Evolutionary conservation across 257 asterid species (phyloP), one percentile per base, ranked within the genome.

Genomic region (Verbena officinalis): DNA sequence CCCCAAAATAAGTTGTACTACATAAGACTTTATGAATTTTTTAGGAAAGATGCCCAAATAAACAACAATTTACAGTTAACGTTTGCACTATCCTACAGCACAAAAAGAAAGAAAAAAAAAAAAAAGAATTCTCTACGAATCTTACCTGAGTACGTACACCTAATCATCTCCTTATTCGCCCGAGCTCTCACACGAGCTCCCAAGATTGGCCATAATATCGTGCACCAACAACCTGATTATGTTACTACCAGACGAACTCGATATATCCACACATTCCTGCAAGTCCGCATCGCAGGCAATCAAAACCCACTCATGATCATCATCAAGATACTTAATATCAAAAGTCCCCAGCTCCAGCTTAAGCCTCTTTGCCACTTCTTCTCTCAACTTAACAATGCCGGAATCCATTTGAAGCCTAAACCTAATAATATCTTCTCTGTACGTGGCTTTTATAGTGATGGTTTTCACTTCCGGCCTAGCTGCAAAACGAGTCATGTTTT

Each of bases 171-270:
- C 59, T 70, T 74, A 84, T 70, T 72, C 86, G 11, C 96, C 95
- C 1, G 95, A 91, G 77, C 98, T 89, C 78, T 86, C 93, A 36
- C 91, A 84, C 1, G 95, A 91, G 79, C 96, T 91, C 53, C 97
- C 95, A 11, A 82, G 84, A 68, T 69, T 69, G 27, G 86, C 85
- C 84, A 75, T 76, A n/a, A 78, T 73, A 65, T 91, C 97, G 54
- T 86, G 86, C 30, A 91, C 85, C 74, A 83, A 54, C 57, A 91
- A 70, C 73, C 96, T 84, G 56, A 85, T 77, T 50, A 86, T 70
- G 59, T 69, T 83, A 57, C 82, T 64, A 3, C 95, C 83, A 1
- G 95, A 77, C 20, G 82, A 78, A 46, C 65, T 75, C 3, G 81
- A 82, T 38, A 89, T 23, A 51, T 89, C 95, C 1, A 86, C 4